Base-by-base conservation (phyloP, 108 stramenopile genomes). In the Cyclotella choctawhatcheeana region DNA sequence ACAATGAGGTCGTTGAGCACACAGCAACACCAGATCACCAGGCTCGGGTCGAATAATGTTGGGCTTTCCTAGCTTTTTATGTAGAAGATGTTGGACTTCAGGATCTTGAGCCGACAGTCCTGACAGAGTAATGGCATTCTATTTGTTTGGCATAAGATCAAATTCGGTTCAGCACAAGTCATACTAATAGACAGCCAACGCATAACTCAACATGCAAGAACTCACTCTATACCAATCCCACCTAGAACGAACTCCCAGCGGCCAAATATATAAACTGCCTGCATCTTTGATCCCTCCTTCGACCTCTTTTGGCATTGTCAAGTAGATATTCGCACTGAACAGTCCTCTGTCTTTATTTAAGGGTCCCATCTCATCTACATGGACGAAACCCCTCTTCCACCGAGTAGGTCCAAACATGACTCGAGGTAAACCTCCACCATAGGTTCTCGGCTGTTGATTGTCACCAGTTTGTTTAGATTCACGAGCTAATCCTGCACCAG, bases 321-420 rank as follows among this genome's bases (percentile, higher is more conserved):
- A 82, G 75, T 98, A 98, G 0, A 97, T 83, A 51, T 98, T 98
- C 14, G 96, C 97, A 71, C 90, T 92, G 71, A 97, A 97, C 16
- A 92, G 79, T 22, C 97, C 97, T 21, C 79, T 56, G 10, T 35
- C 48, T 4, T 64, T 25, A 27, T 76, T 51, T 34, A 97, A 71
- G 17, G 94, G 93, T 1, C 88, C 92, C 52, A 97, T 59, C 64
- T 97, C 94, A 71, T 98, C 97, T 24, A 96, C 96, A 73, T 97
- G 97, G 32, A 96, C 83, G 60, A 93, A 96, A 5, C 96, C 97
- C 21, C 81, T 58, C 54, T 86, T 84, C 94, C 95, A 97, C 18
- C 93, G 73, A 7, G 96, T 93, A 20, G 97, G 97, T 16, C 96
- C 96, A 44, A 80, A 70, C 97, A 97, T 97, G 26, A 98, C 67